Conservation (phyloP, 1,284 basidiomycete species). For the Ceratobasidium sp. region DNA sequence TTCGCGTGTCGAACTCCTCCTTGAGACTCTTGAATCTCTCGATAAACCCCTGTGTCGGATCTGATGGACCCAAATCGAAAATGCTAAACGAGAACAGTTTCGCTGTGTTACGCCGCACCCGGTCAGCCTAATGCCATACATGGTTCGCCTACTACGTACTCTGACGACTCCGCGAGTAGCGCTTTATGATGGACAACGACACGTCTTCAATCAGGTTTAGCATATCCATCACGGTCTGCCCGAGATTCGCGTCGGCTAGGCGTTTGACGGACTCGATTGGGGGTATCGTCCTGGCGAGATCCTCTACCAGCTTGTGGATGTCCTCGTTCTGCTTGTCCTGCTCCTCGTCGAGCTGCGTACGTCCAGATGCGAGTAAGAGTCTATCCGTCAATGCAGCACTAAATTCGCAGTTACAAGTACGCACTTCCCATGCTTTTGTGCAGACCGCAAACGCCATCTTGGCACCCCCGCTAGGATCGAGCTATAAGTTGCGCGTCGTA, state of each 20-base stretch:
- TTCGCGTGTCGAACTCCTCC: background rate
- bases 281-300: background rate
- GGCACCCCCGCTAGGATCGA: background rate
- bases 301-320: background rate
- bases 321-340: background rate
- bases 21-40: background rate
- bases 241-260: background rate
- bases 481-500: background rate
- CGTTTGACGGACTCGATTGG: background rate
- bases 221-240: background rate
- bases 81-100: background rate
- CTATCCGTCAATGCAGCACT: no score
- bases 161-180: background rate
- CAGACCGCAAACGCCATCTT: background rate
- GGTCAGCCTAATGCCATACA: no score
- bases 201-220: constrained; percentile 23
- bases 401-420: background rate
- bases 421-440: constrained; percentile 10
- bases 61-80: background rate
- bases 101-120: background rate
- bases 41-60: background rate
- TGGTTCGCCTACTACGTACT: background rate
- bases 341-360: background rate
- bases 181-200: background rate
- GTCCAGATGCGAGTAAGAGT: background rate